Conservation (phyloP, 139 green algal genomes). For the Ostreobium quekettii region DNA sequence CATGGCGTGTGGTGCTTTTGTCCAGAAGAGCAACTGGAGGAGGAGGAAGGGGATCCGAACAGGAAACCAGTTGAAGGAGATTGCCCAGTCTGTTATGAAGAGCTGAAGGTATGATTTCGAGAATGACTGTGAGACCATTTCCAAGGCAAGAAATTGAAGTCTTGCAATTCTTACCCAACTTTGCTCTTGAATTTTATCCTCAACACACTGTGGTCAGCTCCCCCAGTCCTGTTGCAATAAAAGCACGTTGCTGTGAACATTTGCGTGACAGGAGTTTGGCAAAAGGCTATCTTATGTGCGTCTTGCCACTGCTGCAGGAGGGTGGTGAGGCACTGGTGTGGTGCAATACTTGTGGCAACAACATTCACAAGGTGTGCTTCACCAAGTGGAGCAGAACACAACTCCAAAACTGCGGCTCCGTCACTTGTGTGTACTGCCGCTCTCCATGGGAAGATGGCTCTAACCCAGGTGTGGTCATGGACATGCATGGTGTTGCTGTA, state of each 20-base stretch:
- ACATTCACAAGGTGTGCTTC: conserved; percentile 44
- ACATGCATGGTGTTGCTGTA: too few species aligned
- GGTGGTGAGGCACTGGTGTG: conserved; percentile 27
- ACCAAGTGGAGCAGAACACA: conserved; percentile 28
- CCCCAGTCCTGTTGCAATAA: background rate
- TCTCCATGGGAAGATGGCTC: conserved; percentile 25
- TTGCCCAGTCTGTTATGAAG: conserved; percentile 47
- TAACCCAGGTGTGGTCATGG: too few species aligned
- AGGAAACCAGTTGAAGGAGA: conserved; percentile 33
- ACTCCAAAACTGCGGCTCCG: background rate
- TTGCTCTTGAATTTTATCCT: background rate
- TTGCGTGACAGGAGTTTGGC: background rate
- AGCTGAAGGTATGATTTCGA: conserved; percentile 19
- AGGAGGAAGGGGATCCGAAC: too few species aligned
- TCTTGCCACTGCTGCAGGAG: conserved; percentile 8
- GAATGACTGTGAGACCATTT: background rate
- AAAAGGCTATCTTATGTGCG: too few species aligned
- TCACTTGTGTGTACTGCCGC: conserved; percentile 42
- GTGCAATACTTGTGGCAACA: conserved; percentile 42
- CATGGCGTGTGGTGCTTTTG: too few species aligned
- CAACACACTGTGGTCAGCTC: background rate
- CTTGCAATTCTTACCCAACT: background rate
- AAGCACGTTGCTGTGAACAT: background rate
- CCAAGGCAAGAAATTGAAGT: background rate
- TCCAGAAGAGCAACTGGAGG: too few species aligned